Conservation (phyloP, 208 protist genomes). For the Leishmania gerbilli region DNA sequence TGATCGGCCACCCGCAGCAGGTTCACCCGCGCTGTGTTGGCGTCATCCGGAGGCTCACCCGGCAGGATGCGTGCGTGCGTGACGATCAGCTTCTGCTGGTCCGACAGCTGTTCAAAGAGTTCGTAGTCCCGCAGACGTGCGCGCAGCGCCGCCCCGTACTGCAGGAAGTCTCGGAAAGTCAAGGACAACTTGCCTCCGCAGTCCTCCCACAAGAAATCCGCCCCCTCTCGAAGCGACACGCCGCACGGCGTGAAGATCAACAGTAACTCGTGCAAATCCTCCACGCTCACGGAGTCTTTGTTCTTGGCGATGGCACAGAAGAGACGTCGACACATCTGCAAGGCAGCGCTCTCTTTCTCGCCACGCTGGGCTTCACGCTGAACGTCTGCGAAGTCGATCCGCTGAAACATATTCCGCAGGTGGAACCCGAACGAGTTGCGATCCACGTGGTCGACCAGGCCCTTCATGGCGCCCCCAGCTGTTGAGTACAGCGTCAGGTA, state of each 20-base stretch:
- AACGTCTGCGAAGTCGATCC: slow-evolving; percentile 18
- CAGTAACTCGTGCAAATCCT: slow-evolving; percentile 65
- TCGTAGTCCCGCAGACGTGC: slow-evolving; percentile 61
- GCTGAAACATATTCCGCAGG: slow-evolving; percentile 17
- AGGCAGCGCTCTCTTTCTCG: slow-evolving; percentile 1
- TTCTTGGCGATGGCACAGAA: slow-evolving; percentile 51
- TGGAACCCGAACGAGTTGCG: slow-evolving; percentile 22
- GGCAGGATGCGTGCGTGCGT: slow-evolving; percentile 56
- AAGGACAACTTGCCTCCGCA: slow-evolving; percentile 61
- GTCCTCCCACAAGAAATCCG: slow-evolving; percentile 74
- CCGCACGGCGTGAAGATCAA: slow-evolving; percentile 64
- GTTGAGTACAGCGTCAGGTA: not conserved
- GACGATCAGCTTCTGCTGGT: slow-evolving; percentile 47
- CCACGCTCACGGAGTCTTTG: slow-evolving; percentile 41
- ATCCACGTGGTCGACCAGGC: slow-evolving; percentile 29
- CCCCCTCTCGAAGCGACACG: slow-evolving; percentile 51
- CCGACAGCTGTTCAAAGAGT: slow-evolving; percentile 42
- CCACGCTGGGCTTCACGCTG: slow-evolving; percentile 11
- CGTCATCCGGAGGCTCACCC: slow-evolving; percentile 12
- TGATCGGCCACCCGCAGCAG: slow-evolving; percentile 41
- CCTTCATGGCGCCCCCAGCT: slow-evolving; percentile 1
- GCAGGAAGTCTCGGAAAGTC: slow-evolving; percentile 54
- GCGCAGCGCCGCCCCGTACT: slow-evolving; percentile 47
- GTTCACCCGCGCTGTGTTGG: slow-evolving; percentile 25
- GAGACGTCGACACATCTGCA: slow-evolving; percentile 32